Evolutionary conservation across 1,284 basidiomycete genomes (phyloP), one percentile per base, ranked within the genome.

Genomic region (Veloboletus limbatus): DNA sequence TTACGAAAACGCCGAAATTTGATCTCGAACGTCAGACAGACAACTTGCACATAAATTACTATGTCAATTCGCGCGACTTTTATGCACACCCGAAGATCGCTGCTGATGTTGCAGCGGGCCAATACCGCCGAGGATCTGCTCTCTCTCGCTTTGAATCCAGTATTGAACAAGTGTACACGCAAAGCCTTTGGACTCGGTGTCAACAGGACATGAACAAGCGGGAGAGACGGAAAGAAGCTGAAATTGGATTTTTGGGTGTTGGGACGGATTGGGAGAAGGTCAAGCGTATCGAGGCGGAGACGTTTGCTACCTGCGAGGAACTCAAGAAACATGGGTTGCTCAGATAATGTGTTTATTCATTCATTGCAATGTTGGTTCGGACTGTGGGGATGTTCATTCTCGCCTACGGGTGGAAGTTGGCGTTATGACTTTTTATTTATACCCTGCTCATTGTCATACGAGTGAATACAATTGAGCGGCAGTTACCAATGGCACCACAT

Each of bases 261-360:
- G 88, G 91, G 17, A 88, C 91, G 16, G 87, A 97, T 64, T 92
- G 88, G 84, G 85, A 90, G 36, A 90, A 91, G 68, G 84, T 92
- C 46, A 73, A 72, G 64, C 64, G 64, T 54, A 86, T 92, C 48
- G 77, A 85, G 44, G 66, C 65, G 22, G 83, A 89, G 70, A 73
- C 72, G 31, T 71, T 90, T 37, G 73, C 77, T 49, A 82, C 79
- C 55, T 97, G 93, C 62, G 87, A 92, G 48, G 80, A 82, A 67
- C 69, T 92, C 57, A 80, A 73, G 64, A 67, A 70, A 58, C 59
- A 86, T 59, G 79, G 82, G 6, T 55, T 80, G 32, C 48, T 77
- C 52, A 69, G 62, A 49, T 74, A 58, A 54, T 41, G 40, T 40
- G 54, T 45, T 47, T 45, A 53, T 52, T 46, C 39, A 22, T 45